These are phyloP conservation scores for Luzula sylvatica DNA, from an alignment of 176 grass and related monocot species.

Conservation along the genomic window DNA sequence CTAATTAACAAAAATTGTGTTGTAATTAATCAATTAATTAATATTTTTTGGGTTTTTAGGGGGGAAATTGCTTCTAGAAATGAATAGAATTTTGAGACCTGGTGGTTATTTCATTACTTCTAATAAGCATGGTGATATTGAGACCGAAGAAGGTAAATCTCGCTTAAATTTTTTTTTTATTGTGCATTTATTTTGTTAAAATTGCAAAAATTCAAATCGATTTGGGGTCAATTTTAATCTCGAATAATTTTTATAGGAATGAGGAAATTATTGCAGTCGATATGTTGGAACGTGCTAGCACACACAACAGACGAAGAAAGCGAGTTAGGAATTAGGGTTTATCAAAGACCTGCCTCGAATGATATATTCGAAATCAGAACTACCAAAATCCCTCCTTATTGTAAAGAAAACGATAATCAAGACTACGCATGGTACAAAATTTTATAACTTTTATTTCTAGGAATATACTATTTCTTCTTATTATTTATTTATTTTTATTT, in stretches of 20 bases:
- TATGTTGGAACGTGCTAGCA: slow-evolving; percentile 76
- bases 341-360: slow-evolving; percentile 87
- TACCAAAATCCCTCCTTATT: slow-evolving; percentile 73
- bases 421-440: slow-evolving; percentile 54
- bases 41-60: slow-evolving; percentile 38
- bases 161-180: not conserved
- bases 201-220: too few species aligned
- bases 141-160: slow-evolving; percentile 73
- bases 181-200: too few species aligned
- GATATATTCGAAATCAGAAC: slow-evolving; percentile 73
- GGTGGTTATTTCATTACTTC: slow-evolving; percentile 94
- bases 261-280: slow-evolving; percentile 57
- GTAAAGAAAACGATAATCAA: slow-evolving; percentile 74
- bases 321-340: slow-evolving; percentile 75
- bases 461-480: not conserved
- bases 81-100: slow-evolving; percentile 89
- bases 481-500: slow-evolving; percentile 2
- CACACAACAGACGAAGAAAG: slow-evolving; percentile 76
- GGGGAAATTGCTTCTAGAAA: slow-evolving; percentile 81
- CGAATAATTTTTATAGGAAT: slow-evolving; percentile 45
- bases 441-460: not conserved
- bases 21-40: slow-evolving; percentile 11
- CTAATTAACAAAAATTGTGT: too few species aligned
- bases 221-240: not conserved
- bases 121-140: slow-evolving; percentile 70